Evolutionary conservation across 305 asterid genomes (phyloP).

Genomic region (Nicotiana rustica): DNA sequence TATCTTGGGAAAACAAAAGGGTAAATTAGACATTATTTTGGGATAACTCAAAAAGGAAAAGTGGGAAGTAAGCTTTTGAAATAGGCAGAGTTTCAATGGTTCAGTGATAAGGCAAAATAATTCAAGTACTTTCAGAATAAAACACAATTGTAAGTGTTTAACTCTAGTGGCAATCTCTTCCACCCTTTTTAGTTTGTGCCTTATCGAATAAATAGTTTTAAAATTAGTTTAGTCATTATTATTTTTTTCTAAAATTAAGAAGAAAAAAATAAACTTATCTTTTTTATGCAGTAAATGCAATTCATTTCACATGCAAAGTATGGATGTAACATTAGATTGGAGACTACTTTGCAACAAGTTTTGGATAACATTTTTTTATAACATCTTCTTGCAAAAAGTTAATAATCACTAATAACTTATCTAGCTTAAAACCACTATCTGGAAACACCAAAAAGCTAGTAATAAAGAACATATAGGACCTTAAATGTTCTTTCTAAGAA

Average conservation of each 20-base stretch:
- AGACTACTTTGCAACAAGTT: background rate
- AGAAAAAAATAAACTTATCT: background rate
- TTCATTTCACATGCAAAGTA: background rate
- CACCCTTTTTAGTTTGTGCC: background rate
- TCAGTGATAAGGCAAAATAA: background rate
- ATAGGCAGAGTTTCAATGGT: background rate
- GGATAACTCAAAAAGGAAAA: conserved; percentile 6
- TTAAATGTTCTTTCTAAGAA: background rate
- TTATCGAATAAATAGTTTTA: background rate
- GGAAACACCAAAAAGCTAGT: conserved; percentile 18
- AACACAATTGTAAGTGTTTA: background rate
- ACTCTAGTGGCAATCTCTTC: conserved; percentile 16
- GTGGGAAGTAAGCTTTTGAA: background rate
- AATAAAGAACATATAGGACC: background rate
- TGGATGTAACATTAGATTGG: background rate
- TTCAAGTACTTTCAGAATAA: background rate
- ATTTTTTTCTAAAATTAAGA: background rate
- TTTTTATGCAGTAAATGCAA: background rate
- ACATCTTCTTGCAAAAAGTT: conserved; percentile 6
- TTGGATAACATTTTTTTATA: too few relatives aligned
- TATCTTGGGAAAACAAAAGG: background rate
- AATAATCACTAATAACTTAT: background rate
- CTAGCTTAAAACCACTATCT: background rate
- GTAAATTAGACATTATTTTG: background rate
- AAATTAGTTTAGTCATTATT: background rate